phyloP scores from a whole-genome alignment of 805 yeast species.

The Vanderwaltozyma polyspora region DNA sequence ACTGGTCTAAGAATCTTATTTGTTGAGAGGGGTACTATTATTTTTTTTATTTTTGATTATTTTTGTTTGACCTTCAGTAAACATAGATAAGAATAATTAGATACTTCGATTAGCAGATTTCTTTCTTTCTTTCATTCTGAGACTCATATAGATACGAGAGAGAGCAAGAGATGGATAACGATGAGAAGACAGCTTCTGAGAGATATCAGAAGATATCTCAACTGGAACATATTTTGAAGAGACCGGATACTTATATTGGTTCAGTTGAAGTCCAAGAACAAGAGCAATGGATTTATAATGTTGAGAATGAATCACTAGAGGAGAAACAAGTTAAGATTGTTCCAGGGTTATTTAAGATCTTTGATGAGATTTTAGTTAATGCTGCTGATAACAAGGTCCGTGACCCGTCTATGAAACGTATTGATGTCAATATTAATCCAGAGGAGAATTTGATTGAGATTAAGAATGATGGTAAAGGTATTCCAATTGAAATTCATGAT shows the following conservation, averaged over 20 bases:
- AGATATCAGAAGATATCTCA: slow-evolving; percentile 92
- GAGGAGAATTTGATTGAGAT: slow-evolving; percentile 69
- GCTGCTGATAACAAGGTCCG: slow-evolving; percentile 98
- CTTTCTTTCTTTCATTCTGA: too few relatives aligned
- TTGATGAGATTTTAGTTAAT: slow-evolving; percentile 92
- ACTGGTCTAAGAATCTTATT: too few relatives aligned
- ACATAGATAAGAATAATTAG: too few relatives aligned
- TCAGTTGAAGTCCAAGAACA: slow-evolving; percentile 75
- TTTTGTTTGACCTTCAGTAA: too few relatives aligned
- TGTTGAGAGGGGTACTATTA: too few relatives aligned
- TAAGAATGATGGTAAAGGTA: slow-evolving; percentile 89
- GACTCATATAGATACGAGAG: too few relatives aligned
- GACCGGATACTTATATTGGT: slow-evolving; percentile 97
- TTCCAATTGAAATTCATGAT: slow-evolving; percentile 85
- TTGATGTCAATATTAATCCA: slow-evolving; percentile 71
- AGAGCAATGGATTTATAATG: slow-evolving; percentile 79
- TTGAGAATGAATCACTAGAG: slow-evolving; percentile 47
- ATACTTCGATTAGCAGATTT: too few relatives aligned
- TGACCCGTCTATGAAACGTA: slow-evolving; percentile 79
- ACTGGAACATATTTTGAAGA: slow-evolving; percentile 86
- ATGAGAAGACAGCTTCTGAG: slow-evolving; percentile 40
- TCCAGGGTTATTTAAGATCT: slow-evolving; percentile 92
- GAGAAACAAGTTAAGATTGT: slow-evolving; percentile 62
- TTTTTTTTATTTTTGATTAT: too few relatives aligned
- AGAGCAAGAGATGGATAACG: slow-evolving; percentile 7